Percentiles rank a stretch among this genome's conserved stretches.
These are phyloP conservation scores for Saccharomycopsis crataegensis DNA, from an alignment of 1,139 yeast species.

Conservation along the genomic window DNA sequence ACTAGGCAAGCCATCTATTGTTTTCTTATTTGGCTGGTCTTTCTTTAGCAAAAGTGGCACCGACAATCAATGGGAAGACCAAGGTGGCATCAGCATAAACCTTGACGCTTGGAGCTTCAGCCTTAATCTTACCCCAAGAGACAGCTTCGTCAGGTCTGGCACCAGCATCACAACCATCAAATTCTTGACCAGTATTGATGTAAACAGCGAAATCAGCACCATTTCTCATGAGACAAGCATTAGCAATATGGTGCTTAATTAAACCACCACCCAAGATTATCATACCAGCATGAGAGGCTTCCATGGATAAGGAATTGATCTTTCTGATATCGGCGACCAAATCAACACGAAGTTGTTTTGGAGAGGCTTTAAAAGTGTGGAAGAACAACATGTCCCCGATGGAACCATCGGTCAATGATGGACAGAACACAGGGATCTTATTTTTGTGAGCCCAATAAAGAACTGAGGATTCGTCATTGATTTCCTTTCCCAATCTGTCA, in stretches of 20 bases:
- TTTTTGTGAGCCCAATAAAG: constrained; percentile 97
- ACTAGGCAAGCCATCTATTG: no score
- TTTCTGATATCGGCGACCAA: constrained; percentile 88
- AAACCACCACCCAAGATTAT: constrained; percentile 93
- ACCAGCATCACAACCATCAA: constrained; percentile 98
- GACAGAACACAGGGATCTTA: constrained; percentile 92
- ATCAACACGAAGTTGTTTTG: constrained; percentile 81
- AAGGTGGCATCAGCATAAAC: constrained; percentile 95
- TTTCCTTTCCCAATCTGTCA: constrained; percentile 90
- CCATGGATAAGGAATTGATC: constrained; percentile 91
- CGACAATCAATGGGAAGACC: constrained; percentile 93
- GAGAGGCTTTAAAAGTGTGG: constrained; percentile 94
- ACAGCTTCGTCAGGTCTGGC: constrained; percentile 99
- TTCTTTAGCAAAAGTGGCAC: constrained; percentile 83
- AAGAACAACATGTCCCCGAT: constrained; percentile 98
- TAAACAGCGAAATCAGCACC: constrained; percentile 98
- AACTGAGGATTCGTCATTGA: constrained; percentile 88
- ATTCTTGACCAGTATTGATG: constrained; percentile 97
- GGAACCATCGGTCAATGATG: constrained; percentile 96
- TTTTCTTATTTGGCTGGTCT: constrained; percentile 5
- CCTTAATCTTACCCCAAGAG: constrained; percentile 97
- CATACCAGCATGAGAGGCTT: constrained; percentile 95
- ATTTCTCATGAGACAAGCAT: constrained; percentile 97
- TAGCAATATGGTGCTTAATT: constrained; percentile 93
- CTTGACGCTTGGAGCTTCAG: constrained; percentile 86